Base-by-base conservation (phyloP, 306 rosid genomes). In the Trichosanthes truncata region DNA sequence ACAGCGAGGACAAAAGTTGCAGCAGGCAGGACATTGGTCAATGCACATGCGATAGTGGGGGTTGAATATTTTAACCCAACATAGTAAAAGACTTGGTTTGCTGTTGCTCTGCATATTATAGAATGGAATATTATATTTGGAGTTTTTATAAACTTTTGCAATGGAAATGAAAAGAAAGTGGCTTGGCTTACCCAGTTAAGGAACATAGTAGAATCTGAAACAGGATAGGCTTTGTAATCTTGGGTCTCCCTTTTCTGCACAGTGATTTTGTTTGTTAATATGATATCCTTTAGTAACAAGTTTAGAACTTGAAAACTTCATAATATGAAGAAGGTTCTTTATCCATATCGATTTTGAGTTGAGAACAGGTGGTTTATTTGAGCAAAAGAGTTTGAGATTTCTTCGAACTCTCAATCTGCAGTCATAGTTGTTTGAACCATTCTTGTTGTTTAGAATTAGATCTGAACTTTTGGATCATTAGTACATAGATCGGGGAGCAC, bases 1-100 rank as follows among this genome's bases (percentile, higher is more conserved):
- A 88, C 52, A 26, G 97, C 97, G 13, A 94, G 90, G 71, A 92
- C 6, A 79, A 94, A 90, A 36, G 98, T 90, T 81, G 91, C 87
- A 26, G 97, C 96, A 14, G 98, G 98, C 68, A 94, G 93, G 74
- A 89, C 83, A 84, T 94, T 92, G 53, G 78, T 79, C 31, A 90
- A 80, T 23, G 97, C 97, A 55, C 90, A 84, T 33, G 90, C 90
- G 48, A 89, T 80, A 9, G 96, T 94, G 41, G 97, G 86, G 0
- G 90, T 81, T 29, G 92, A 85, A 66, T 84, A 74, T 67, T 90
- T 92, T 40, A 94, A 86, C 53, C 97, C 96, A 51, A 85, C 61
- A 26, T 87, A 94, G 82, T 53, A 92, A 23, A 90, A 80, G 17
- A 92, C 87, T 55, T 90, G 97, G 46, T 88, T 92, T 81, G 85